Evolutionary conservation across 2,329 filamentous ascomycete species (phyloP), one percentile per base, ranked within the genome.

Genomic region (Trichoderma koningiopsis): DNA sequence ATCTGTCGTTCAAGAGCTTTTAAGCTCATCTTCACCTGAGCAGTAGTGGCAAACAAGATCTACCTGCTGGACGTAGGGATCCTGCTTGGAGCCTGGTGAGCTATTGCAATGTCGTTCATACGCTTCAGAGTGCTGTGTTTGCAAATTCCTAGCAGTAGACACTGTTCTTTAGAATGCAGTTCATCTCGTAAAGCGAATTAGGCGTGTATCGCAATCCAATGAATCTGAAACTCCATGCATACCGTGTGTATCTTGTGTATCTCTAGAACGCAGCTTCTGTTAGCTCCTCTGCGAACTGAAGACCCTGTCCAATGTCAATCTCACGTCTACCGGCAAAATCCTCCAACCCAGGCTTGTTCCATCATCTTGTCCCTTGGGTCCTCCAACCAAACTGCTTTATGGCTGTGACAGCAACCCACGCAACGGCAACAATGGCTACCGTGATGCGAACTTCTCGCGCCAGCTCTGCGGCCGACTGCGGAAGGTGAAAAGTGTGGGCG

Each of bases 321-420:
- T 37, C 27, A 63, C 47, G 35, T 10, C 55, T 33, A 53, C 13
- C 47, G 16, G 6, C 47, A 5, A 11, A 6, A 37, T 2, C 14
- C 10, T n/a, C 47, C 8, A 53, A 2, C 7, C 0, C 19, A 16
- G 6, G 14, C 13, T 40, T 3, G 5, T n/a, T n/a, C 13, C 63
- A 16, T 66, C 63, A 58, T 49, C 55, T 58, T 49, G 55, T 19
- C 24, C 22, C 56, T 13, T 43, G 65, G 7, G 19, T 61, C n/a
- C 56, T 68, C 47, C 55, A 56, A 22, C 65, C 55, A 31, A 70
- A 43, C 14, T 70, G 69, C 66, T 69, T 71, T 43, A 72, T 72
- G 6, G 65, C 70, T 22, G 59, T 73, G 22, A 73, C 72, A 2
- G 70, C 66, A 37, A 73, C 72, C 73, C 73, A 74, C 4, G 73